Evolutionary conservation across 1,284 basidiomycete genomes (phyloP).

Genomic region (Naganishia liquefaciens): DNA sequence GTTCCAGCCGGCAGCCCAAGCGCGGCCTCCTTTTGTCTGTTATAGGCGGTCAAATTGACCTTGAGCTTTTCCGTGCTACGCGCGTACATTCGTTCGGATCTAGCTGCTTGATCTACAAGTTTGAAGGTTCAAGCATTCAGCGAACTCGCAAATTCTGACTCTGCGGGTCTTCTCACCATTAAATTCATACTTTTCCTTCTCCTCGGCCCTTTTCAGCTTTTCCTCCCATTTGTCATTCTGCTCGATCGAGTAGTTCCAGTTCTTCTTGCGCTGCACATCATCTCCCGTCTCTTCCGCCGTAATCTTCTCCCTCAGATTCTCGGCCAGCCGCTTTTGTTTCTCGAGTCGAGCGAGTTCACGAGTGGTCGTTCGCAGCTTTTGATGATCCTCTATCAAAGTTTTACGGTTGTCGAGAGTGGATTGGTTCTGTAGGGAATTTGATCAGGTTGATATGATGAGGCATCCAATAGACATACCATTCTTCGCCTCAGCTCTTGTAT

Average conservation of each 20-base stretch:
- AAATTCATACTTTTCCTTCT: slow-evolving; percentile 77
- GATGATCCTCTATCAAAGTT: slow-evolving; percentile 77
- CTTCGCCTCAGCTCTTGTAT: slow-evolving; percentile 71
- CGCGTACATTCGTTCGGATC: slow-evolving; percentile 84
- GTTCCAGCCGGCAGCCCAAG: slow-evolving; percentile 70
- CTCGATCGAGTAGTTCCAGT: slow-evolving; percentile 92
- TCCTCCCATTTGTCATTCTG: slow-evolving; percentile 94
- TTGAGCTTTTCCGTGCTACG: slow-evolving; percentile 84
- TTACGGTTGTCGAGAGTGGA: slow-evolving; percentile 77
- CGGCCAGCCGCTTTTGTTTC: slow-evolving; percentile 82
- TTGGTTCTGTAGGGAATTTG: slow-evolving; percentile 60
- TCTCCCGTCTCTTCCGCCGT: slow-evolving; percentile 84
- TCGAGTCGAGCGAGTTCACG: slow-evolving; percentile 62
- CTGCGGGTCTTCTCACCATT: slow-evolving; percentile 60
- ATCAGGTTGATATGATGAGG: not conserved
- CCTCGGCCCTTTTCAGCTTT: slow-evolving; percentile 64
- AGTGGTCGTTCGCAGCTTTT: slow-evolving; percentile 29
- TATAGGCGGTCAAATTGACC: slow-evolving; percentile 80
- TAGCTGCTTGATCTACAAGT: slow-evolving; percentile 77
- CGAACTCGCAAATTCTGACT: not conserved
- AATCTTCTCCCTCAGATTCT: slow-evolving; percentile 78
- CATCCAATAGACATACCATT: slow-evolving; percentile 63
- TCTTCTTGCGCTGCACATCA: slow-evolving; percentile 70
- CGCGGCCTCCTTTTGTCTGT: slow-evolving; percentile 79
- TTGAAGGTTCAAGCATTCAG: not conserved